Evolutionary conservation across 306 rosid species (phyloP).

Genomic region (Argentina anserina): DNA sequence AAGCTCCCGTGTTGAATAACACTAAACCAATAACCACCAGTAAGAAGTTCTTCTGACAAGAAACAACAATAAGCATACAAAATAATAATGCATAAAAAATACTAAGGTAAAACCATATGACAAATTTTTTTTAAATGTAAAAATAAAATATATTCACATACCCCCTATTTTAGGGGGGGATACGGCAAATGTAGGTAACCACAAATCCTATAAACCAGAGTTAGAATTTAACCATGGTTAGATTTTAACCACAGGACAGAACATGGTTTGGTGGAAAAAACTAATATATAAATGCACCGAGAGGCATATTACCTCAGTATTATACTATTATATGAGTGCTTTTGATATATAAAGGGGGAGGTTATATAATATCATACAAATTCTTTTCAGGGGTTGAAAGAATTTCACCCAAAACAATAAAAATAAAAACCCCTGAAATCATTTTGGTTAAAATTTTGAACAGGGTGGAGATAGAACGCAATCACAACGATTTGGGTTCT

Average conservation of each 20-base stretch:
- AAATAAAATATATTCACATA: not conserved
- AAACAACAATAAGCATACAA: not conserved
- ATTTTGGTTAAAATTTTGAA: constrained; percentile 14
- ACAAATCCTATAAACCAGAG: constrained; percentile 20
- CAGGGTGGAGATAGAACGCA: constrained; percentile 21
- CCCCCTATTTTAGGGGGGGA: constrained; percentile 7
- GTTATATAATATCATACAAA: constrained; percentile 8
- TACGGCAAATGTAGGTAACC: constrained; percentile 9
- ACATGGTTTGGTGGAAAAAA: constrained; percentile 6
- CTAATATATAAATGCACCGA: not conserved
- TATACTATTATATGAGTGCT: not conserved
- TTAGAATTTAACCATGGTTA: constrained; percentile 33
- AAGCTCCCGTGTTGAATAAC: not conserved
- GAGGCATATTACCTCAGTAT: not conserved
- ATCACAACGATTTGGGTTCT: constrained; percentile 12
- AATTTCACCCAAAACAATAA: constrained; percentile 15
- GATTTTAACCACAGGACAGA: constrained; percentile 19
- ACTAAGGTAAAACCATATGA: not conserved
- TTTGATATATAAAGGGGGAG: not conserved
- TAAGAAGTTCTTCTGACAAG: not conserved
- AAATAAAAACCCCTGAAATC: constrained; percentile 20
- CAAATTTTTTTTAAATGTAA: not conserved
- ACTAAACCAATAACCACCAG: not conserved
- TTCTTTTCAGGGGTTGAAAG: constrained; percentile 15
- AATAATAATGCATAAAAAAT: not conserved